phyloP scores from a whole-genome alignment of 441 rosid genomes.

The Aleurites moluccanus region DNA sequence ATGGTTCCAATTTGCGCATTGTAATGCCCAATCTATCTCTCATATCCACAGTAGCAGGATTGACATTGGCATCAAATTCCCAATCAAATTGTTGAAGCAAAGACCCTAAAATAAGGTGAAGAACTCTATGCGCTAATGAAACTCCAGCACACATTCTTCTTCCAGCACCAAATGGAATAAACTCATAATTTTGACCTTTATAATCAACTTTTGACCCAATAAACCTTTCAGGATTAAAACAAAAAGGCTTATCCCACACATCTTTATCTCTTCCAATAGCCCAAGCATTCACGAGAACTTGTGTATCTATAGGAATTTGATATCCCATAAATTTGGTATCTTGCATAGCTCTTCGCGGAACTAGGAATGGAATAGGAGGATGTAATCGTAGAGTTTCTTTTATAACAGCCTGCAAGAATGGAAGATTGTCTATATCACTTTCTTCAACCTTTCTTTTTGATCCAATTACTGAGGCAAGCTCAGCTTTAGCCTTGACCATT shows the following conservation, averaged over 20 bases:
- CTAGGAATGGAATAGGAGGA: too few relatives aligned
- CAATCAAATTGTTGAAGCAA: slow-evolving; percentile 38
- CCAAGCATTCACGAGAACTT: slow-evolving; percentile 43
- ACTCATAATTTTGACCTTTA: slow-evolving; percentile 40
- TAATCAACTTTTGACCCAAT: slow-evolving; percentile 34
- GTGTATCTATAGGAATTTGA: slow-evolving; percentile 40
- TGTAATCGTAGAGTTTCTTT: too few relatives aligned
- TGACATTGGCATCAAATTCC: slow-evolving; percentile 17
- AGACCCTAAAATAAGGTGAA: slow-evolving; percentile 26
- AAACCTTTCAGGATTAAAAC: slow-evolving; percentile 46
- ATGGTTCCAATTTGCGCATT: slow-evolving; percentile 26
- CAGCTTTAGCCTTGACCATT: slow-evolving; percentile 27
- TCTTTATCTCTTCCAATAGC: too few relatives aligned
- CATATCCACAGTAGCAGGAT: slow-evolving; percentile 22
- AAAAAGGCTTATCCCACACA: slow-evolving; percentile 41
- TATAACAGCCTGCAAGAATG: slow-evolving; percentile 30
- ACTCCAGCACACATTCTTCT: slow-evolving; percentile 50
- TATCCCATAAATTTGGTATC: slow-evolving; percentile 42
- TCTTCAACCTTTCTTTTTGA: slow-evolving; percentile 28
- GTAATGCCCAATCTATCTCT: slow-evolving; percentile 30
- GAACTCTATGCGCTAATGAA: slow-evolving; percentile 31
- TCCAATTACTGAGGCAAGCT: slow-evolving; percentile 25
- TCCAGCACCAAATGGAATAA: too few relatives aligned
- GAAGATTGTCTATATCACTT: slow-evolving; percentile 21
- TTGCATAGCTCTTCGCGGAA: slow-evolving; percentile 39